Percentiles rank a stretch among this genome's conserved stretches.
Evolutionary conservation across 352 stramenopile species (phyloP).

Genomic region (Phytopythium ostracodes): DNA sequence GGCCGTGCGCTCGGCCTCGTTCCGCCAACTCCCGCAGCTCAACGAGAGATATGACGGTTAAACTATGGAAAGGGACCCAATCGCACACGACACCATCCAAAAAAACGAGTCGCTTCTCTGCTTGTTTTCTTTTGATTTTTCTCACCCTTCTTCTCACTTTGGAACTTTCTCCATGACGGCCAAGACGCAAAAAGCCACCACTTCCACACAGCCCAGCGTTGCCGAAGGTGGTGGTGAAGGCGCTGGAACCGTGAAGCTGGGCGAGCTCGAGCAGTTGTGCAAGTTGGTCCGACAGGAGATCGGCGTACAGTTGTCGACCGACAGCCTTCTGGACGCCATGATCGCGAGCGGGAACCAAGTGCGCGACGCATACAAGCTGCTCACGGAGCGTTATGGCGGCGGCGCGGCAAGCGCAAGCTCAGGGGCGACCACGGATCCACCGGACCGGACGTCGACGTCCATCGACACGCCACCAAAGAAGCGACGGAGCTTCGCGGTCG

Average conservation of each 20-base stretch:
- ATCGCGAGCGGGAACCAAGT: neutral
- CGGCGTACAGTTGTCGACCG: neutral
- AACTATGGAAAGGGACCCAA: neutral
- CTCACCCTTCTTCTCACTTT: neutral
- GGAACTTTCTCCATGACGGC: neutral
- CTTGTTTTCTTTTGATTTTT: too few species aligned
- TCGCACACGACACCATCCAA: neutral
- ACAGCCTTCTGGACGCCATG: neutral
- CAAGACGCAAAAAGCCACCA: too few species aligned
- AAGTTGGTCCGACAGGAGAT: neutral
- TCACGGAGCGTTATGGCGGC: neutral
- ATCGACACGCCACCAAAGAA: neutral
- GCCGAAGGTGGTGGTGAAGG: too few species aligned
- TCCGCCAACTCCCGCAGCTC: slow-evolving; percentile 32
- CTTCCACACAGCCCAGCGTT: too few species aligned
- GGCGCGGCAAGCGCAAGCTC: neutral
- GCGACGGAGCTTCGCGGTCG: neutral
- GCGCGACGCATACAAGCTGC: neutral
- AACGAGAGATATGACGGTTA: slow-evolving; percentile 7
- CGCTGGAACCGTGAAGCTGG: neutral
- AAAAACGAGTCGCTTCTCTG: too few species aligned
- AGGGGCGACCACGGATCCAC: neutral
- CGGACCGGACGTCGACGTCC: too few species aligned
- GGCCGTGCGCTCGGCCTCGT: slow-evolving; percentile 37
- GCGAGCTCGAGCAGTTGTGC: neutral